Evolutionary conservation across 352 stramenopile genomes (phyloP).

Genomic region (Phytopythium sindhum): DNA sequence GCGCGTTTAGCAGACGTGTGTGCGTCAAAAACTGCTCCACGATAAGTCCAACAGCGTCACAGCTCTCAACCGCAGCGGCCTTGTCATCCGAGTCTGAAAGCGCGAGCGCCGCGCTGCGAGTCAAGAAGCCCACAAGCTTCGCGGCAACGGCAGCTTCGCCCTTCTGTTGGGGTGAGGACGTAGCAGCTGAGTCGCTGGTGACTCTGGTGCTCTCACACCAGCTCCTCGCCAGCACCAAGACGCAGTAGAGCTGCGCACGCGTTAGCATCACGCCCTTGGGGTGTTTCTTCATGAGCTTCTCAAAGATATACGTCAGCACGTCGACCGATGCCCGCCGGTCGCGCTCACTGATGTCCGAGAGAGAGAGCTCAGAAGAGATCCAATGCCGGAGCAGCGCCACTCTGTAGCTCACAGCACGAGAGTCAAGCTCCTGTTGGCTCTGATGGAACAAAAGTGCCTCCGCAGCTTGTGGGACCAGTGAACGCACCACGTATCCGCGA

Average conservation of each 20-base stretch:
- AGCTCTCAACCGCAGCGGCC: not conserved
- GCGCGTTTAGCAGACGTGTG: conserved; percentile 4
- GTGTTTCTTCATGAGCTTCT: conserved; percentile 19
- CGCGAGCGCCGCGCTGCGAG: conserved; percentile 14
- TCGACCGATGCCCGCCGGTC: not conserved
- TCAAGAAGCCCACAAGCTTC: conserved; percentile 17
- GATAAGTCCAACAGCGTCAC: not conserved
- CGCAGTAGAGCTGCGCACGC: conserved; percentile 22
- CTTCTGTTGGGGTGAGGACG: not conserved
- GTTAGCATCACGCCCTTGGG: conserved; percentile 24
- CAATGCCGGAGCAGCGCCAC: conserved; percentile 19
- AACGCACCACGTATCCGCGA: conserved; percentile 8
- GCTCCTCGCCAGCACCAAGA: conserved; percentile 32
- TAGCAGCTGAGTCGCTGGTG: not conserved
- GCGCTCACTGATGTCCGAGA: not conserved
- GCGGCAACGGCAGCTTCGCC: not conserved
- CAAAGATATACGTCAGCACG: not conserved
- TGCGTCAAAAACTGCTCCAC: conserved; percentile 2
- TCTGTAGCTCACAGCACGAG: not conserved
- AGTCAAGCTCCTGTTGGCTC: not conserved
- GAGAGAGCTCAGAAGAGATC: conserved; percentile 4
- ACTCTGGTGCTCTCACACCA: not conserved
- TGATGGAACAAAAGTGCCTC: conserved; percentile 8
- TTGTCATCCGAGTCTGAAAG: conserved; percentile 8
- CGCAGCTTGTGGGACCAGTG: conserved; percentile 14